phyloP scores from a whole-genome alignment of 179 eudicot species.

The Dionaea muscipula region DNA sequence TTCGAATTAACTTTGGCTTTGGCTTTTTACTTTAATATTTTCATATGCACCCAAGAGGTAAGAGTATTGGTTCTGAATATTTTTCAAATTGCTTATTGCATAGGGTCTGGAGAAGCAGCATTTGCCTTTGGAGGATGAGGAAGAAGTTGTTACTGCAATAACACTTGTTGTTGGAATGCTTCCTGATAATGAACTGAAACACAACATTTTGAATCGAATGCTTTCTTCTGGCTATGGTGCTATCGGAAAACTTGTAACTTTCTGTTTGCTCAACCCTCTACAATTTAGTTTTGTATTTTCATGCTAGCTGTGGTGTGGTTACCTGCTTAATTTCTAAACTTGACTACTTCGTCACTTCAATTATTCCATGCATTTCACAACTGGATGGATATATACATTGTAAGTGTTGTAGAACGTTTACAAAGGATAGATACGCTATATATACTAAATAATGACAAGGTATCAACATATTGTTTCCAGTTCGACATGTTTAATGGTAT shows the following conservation, averaged over 20 bases:
- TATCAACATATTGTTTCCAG: too few relatives aligned
- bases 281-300: background rate
- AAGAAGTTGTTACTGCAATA: slow-evolving; percentile 73
- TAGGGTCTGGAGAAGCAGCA: slow-evolving; percentile 65
- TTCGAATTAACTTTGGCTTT: background rate
- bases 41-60: background rate
- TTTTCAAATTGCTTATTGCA: background rate
- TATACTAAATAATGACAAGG: too few relatives aligned
- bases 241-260: slow-evolving; percentile 72
- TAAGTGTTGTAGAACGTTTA: too few relatives aligned
- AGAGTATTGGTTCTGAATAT: too few relatives aligned
- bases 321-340: background rate
- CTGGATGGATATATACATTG: too few relatives aligned
- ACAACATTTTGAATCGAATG: slow-evolving; percentile 55
- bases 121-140: slow-evolving; percentile 73
- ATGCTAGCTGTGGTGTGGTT: background rate
- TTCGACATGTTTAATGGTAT: too few relatives aligned
- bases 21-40: background rate
- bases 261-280: slow-evolving; percentile 3
- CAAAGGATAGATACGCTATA: too few relatives aligned
- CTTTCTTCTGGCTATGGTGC: slow-evolving; percentile 68
- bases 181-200: slow-evolving; percentile 58
- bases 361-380: too few relatives aligned
- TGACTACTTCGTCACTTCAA: too few relatives aligned
- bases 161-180: slow-evolving; percentile 49